A percentile compares a stretch with the other conserved stretches of the same genome.
These are phyloP conservation scores for Flaveria linearis DNA, from an alignment of 129 eudicot genomes.

Conservation along the genomic window DNA sequence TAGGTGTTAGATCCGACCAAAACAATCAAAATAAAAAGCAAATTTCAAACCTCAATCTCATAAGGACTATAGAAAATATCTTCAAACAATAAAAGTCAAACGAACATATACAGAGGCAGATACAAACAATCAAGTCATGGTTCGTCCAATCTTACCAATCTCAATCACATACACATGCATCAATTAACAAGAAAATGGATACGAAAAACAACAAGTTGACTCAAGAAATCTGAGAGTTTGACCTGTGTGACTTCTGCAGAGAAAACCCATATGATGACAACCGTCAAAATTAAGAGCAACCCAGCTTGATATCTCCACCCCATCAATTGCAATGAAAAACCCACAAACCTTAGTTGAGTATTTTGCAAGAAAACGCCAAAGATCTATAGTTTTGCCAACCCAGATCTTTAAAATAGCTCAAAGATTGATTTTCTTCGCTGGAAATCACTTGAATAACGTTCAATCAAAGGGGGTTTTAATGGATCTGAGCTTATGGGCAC, in stretches of 20 bases:
- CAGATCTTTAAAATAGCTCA: constrained; percentile 34
- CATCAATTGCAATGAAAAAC: constrained; percentile 50
- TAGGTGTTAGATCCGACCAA: constrained; percentile 12
- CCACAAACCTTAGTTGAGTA: constrained; percentile 24
- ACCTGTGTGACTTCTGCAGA: constrained; percentile 99
- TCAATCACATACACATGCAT: constrained; percentile 11
- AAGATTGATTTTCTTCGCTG: constrained; percentile 19
- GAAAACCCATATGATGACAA: constrained; percentile 90
- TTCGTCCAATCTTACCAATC: neutral
- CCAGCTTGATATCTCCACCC: constrained; percentile 92
- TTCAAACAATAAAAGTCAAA: constrained; percentile 2
- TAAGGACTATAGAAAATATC: neutral
- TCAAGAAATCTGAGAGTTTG: constrained; percentile 16
- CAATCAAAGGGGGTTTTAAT: constrained; percentile 25
- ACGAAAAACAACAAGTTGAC: neutral
- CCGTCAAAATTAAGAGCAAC: constrained; percentile 71
- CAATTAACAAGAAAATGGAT: neutral
- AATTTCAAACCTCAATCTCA: constrained; percentile 11
- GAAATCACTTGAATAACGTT: constrained; percentile 15
- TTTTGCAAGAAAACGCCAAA: constrained; percentile 27
- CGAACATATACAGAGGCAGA: neutral
- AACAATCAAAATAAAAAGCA: constrained; percentile 12
- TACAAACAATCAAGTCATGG: neutral
- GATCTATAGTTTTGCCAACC: constrained; percentile 31
- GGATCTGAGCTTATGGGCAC: constrained; percentile 31